Evolutionary conservation across 106 monocot species (phyloP), one percentile per base, ranked within the genome.

Genomic region (Dendrobium catenatum): DNA sequence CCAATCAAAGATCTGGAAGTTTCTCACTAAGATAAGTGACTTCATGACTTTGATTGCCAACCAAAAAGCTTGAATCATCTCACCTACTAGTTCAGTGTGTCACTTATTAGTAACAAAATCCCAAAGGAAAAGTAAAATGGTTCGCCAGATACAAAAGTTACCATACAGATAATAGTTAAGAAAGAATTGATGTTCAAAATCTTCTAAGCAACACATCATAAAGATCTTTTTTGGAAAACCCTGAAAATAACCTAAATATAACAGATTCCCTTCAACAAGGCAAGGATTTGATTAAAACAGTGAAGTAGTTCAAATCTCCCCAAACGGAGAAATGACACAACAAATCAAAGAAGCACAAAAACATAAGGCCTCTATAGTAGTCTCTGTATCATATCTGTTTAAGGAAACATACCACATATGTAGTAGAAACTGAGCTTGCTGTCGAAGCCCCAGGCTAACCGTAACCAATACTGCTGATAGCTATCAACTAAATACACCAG

Each of bases 381-480:
- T 18, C 47, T 47, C 76, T 24, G 42, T 40, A 76, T 76, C 73
- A 76, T 9, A 76, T 73, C 42, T 76, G 68, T 54, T 49, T 58
- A 61, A 42, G 51, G 46, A 56, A 7, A 48, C 40, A 82, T 94
- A 98, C 97, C 97, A 82, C 94, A 98, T 84, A 94, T 86, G 43
- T 98, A 98, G 83, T 94, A 98, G 86, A 98, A 94, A 86, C 94
- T 89, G 80, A 94, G 41, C 78, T 78, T 91, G 80, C 80, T 84
- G 44, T 92, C 92, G 68, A 94, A 93, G 42, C 87, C 85, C 94
- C 97, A 98, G 10, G 91, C 83, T 49, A 87, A 47, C 18, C 89
- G 88, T 84, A 98, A 40, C 89, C 91, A 87, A 77, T 81, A 84
- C 77, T 94, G 86, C 75, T 93, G 94, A 83, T 84, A 81, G 9